Evolutionary conservation across 768 basidiomycete species (phyloP), one percentile per base, ranked within the genome.

Genomic region (Paxillus involutus): DNA sequence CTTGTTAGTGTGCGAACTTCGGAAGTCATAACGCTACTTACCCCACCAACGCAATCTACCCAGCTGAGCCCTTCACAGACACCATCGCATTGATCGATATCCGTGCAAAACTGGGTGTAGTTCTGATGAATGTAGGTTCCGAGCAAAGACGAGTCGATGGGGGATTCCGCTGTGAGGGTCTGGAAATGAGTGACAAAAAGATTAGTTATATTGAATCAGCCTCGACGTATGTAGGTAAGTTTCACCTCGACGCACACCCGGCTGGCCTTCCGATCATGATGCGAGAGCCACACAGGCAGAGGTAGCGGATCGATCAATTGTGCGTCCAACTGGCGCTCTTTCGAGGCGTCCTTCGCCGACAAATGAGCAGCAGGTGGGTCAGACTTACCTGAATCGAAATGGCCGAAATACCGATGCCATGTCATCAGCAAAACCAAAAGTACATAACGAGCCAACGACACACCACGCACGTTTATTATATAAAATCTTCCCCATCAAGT

Each of bases 111-210:
- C 52, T 88, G 86, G 0, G 87, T 80, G 60, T 95, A 93, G 65
- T 97, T 98, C 69, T 98, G 94, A 60, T 99, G 97, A 9, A 95
- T 77, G 66, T 98, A 99, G 7, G 96, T 71, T 3, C 88, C 87
- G 57, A 94, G 89, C 2, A 98, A 75, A 2, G 91, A 91, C 1
- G 92, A 85, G 70, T 99, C 97, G 51, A 98, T 88, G 0, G 96
- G 94, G 0, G 89, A 89, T 65, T 93, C 88, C 1, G 87, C 82
- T 64, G 89, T 90, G 3, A 98, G 71, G 11, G 68, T 67, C 93
- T 94, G 53, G 2, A 42, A 30, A 26, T 4, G 14, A 21, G 17
- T 24, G 9, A 52, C 26, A 33, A n/a, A 5, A 17, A 11, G 13
- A 39, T n/a, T 19, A 53, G n/a, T 14, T n/a, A 4, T 14, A 19